phyloP scores from a whole-genome alignment of 2,329 filamentous ascomycete genomes.

The Scytalidium lignicola region DNA sequence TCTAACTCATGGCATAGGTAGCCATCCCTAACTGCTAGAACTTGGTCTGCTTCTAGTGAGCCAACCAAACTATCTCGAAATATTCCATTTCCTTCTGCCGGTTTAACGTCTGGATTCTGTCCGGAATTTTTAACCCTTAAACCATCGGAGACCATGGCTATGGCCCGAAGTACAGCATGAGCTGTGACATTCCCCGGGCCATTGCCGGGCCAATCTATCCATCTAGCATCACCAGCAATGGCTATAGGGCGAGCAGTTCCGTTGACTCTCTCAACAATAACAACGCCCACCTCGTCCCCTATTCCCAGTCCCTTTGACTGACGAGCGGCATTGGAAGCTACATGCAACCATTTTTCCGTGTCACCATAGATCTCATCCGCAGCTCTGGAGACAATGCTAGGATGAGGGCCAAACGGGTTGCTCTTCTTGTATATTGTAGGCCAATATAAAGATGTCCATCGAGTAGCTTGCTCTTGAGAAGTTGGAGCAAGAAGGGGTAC shows the following conservation, averaged over 20 bases:
- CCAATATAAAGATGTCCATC: slow-evolving; percentile 76
- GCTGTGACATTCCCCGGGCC: slow-evolving; percentile 68
- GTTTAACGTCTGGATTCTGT: slow-evolving; percentile 17
- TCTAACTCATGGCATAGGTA: slow-evolving; percentile 94
- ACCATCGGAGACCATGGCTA: slow-evolving; percentile 72
- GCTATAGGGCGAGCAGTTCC: slow-evolving; percentile 48
- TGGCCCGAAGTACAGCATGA: slow-evolving; percentile 71
- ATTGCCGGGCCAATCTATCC: slow-evolving; percentile 46
- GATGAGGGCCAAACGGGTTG: slow-evolving; percentile 81
- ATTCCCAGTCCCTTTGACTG: slow-evolving; percentile 52
- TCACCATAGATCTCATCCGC: slow-evolving; percentile 63
- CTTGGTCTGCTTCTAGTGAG: slow-evolving; percentile 51
- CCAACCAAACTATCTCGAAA: slow-evolving; percentile 67
- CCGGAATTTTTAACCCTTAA: slow-evolving; percentile 28
- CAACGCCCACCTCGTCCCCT: slow-evolving; percentile 68
- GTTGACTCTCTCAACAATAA: slow-evolving; percentile 56
- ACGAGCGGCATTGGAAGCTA: slow-evolving; percentile 60
- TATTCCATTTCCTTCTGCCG: slow-evolving; percentile 36
- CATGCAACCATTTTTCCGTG: slow-evolving; percentile 59
- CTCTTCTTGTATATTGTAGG: slow-evolving; percentile 82
- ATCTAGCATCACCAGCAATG: slow-evolving; percentile 72
- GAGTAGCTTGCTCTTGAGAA: slow-evolving; percentile 66
- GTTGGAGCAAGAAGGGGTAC: slow-evolving; percentile 72
- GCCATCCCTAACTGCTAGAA: slow-evolving; percentile 62
- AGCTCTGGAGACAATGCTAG: slow-evolving; percentile 64